A percentile compares a stretch with the other conserved stretches of the same genome.
These are phyloP conservation scores for Aureobasidium sp. DNA, from an alignment of 2,329 filamentous ascomycete species.

Conservation along the genomic window DNA sequence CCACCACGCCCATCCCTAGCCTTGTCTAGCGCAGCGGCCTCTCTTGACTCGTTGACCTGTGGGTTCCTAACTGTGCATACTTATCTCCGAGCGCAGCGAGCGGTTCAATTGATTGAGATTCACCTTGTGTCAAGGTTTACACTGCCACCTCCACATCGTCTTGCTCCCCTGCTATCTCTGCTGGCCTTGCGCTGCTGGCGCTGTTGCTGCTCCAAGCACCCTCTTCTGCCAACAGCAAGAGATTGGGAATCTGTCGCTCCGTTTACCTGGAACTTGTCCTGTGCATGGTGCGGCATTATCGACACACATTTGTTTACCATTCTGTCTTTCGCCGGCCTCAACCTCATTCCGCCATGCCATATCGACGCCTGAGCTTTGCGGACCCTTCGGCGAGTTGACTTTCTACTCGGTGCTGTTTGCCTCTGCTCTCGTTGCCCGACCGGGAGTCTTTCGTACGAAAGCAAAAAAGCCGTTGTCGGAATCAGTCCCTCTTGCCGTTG, in stretches of 20 bases:
- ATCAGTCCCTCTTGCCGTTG: not conserved
- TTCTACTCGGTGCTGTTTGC: not conserved
- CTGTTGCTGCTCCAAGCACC: not conserved
- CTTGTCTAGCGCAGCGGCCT: not conserved
- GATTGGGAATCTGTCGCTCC: slow-evolving; percentile 1
- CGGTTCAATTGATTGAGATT: slow-evolving; percentile 11
- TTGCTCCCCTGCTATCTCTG: not conserved
- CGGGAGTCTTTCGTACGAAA: slow-evolving; percentile 13
- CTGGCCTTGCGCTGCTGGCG: not conserved
- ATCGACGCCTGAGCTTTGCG: not conserved
- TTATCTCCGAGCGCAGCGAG: not conserved
- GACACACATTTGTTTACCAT: not conserved
- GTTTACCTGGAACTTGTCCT: slow-evolving; percentile 10
- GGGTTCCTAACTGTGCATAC: not conserved
- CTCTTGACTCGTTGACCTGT: slow-evolving; percentile 10
- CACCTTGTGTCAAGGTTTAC: slow-evolving; percentile 14
- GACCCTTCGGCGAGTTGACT: not conserved
- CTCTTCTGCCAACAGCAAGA: not conserved
- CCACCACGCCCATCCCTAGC: slow-evolving; percentile 9
- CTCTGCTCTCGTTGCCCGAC: not conserved
- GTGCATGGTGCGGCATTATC: not conserved
- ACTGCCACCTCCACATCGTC: slow-evolving; percentile 12
- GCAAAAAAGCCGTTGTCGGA: slow-evolving; percentile 10
- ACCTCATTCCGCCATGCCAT: not conserved
- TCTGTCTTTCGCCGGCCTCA: not conserved